Evolutionary conservation across 1,284 basidiomycete species (phyloP).

Genomic region (Schizophyllum commune): DNA sequence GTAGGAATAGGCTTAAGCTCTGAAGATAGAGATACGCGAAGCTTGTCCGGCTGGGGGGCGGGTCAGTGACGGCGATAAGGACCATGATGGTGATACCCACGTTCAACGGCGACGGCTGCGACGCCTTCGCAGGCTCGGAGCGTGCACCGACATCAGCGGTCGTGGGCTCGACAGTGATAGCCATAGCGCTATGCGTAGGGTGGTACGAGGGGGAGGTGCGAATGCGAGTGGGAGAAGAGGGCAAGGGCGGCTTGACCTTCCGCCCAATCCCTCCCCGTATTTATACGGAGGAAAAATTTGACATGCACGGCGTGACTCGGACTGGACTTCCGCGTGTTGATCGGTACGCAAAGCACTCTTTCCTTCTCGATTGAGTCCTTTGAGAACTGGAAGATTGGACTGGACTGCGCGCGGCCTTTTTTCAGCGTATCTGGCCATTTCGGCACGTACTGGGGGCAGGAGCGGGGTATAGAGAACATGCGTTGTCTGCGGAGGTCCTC

Average conservation of each 20-base stretch:
- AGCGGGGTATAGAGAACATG: neutral
- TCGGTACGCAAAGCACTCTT: neutral
- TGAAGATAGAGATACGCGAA: neutral
- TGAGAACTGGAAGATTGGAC: neutral
- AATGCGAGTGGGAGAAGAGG: neutral
- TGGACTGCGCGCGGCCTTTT: neutral
- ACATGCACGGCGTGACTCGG: neutral
- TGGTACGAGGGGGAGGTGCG: neutral
- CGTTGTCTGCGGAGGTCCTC: neutral
- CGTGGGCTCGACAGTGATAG: neutral
- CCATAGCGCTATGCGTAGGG: neutral
- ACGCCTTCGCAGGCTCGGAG: neutral
- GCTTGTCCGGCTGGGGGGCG: neutral
- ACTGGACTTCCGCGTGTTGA: neutral
- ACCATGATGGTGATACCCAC: neutral
- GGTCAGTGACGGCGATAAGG: neutral
- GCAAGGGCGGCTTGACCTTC: neutral
- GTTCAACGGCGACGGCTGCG: neutral
- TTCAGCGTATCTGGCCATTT: neutral
- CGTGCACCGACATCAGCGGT: neutral
- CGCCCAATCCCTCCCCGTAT: neutral
- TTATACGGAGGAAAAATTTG: neutral
- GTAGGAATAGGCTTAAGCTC: neutral
- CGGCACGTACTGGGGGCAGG: neutral
- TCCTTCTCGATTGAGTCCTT: neutral